Conservation (phyloP, 78 protist species). For the Dictyostelium intermedium region DNA sequence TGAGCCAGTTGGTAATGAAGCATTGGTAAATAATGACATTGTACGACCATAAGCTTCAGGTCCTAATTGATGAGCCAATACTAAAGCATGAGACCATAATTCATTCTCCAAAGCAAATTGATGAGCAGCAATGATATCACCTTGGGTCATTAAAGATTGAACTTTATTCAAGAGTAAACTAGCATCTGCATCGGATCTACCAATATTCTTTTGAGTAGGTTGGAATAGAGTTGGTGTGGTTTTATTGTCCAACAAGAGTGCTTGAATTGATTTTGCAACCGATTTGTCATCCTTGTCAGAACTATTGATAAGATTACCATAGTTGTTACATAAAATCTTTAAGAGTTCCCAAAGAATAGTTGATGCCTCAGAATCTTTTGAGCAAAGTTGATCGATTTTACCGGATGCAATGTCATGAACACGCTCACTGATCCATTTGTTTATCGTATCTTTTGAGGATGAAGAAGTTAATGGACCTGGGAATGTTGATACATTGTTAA, state of each 20-base stretch:
- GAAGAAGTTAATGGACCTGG: slow-evolving; percentile 66
- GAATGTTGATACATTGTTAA: slow-evolving; percentile 45
- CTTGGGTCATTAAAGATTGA: slow-evolving; percentile 34
- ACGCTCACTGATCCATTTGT: slow-evolving; percentile 65
- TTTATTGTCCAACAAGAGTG: slow-evolving; percentile 19
- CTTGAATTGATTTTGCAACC: neutral
- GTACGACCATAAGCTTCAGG: slow-evolving; percentile 37
- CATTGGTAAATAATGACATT: neutral
- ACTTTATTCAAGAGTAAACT: slow-evolving; percentile 8
- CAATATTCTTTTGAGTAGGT: neutral
- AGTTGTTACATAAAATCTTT: slow-evolving; percentile 3
- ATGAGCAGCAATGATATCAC: slow-evolving; percentile 51
- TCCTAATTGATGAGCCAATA: slow-evolving; percentile 38
- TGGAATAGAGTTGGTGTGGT: neutral
- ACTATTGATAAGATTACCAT: neutral
- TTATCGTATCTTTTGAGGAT: slow-evolving; percentile 39
- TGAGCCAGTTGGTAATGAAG: slow-evolving; percentile 55
- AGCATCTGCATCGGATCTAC: slow-evolving; percentile 4
- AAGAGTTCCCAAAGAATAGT: slow-evolving; percentile 49
- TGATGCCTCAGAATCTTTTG: slow-evolving; percentile 50
- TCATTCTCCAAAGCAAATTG: slow-evolving; percentile 28
- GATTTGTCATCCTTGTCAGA: slow-evolving; percentile 20
- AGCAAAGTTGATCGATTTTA: slow-evolving; percentile 12
- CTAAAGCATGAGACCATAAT: slow-evolving; percentile 45
- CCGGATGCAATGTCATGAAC: slow-evolving; percentile 32